phyloP scores from a whole-genome alignment of 148 eudicot species.

The Rhododendron ovatum region DNA sequence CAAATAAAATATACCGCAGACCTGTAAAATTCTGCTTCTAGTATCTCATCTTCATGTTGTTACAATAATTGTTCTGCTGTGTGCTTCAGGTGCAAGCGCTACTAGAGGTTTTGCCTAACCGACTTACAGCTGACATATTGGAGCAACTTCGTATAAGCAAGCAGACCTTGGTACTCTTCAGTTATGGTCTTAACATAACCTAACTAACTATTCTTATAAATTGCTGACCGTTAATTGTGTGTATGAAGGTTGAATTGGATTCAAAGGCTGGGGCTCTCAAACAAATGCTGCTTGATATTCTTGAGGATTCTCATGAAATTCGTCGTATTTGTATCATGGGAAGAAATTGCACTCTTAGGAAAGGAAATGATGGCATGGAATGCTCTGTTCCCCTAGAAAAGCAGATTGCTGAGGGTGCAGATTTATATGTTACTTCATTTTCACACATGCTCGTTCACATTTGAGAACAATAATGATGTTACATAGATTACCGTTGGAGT shows the following conservation, averaged over 20 bases:
- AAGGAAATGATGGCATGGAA: slow-evolving; percentile 46
- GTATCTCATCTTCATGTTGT: background rate
- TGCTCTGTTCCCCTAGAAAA: slow-evolving; percentile 78
- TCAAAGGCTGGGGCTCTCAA: slow-evolving; percentile 88
- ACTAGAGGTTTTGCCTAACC: slow-evolving; percentile 85
- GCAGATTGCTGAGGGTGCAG: slow-evolving; percentile 82
- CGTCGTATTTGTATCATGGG: slow-evolving; percentile 86
- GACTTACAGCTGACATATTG: slow-evolving; percentile 71
- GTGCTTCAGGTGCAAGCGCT: slow-evolving; percentile 67
- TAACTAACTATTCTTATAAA: background rate
- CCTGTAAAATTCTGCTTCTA: slow-evolving; percentile 1
- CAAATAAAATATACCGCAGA: background rate
- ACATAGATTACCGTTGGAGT: slow-evolving; percentile 1
- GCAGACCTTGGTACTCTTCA: slow-evolving; percentile 67
- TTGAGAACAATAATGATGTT: background rate
- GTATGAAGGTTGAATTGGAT: slow-evolving; percentile 75
- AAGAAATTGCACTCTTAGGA: slow-evolving; percentile 65
- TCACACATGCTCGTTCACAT: background rate
- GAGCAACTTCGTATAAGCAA: slow-evolving; percentile 92
- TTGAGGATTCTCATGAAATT: slow-evolving; percentile 90
- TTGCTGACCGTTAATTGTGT: background rate
- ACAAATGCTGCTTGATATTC: slow-evolving; percentile 94
- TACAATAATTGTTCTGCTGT: background rate
- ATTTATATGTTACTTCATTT: background rate
- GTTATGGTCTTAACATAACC: background rate